Evolutionary conservation across 495 filamentous ascomycete genomes (phyloP).

Genomic region (Viridothelium virens): DNA sequence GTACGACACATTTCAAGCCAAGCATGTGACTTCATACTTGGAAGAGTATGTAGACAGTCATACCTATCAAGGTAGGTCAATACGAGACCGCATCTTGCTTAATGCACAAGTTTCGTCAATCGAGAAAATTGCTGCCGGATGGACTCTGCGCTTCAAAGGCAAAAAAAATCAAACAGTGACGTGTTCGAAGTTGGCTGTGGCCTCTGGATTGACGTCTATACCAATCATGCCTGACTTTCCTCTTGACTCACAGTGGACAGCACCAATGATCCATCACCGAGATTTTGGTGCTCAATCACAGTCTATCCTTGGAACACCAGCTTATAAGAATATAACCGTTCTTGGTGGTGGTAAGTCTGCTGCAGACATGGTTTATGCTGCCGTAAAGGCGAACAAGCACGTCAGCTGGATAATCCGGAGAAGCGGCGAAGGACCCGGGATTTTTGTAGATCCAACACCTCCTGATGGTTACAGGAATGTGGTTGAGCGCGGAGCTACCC

Average conservation of each 20-base stretch:
- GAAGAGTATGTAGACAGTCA: conserved; percentile 35
- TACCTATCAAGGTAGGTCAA: conserved; percentile 8
- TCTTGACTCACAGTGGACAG: conserved; percentile 24
- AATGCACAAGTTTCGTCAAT: not conserved
- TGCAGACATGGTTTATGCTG: conserved; percentile 39
- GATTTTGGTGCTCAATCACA: conserved; percentile 28
- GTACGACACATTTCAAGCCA: conserved; percentile 35
- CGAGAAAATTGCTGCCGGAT: not conserved
- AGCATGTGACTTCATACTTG: conserved; percentile 39
- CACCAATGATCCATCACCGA: conserved; percentile 38
- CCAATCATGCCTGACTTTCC: conserved; percentile 33
- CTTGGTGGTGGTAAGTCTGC: conserved; percentile 42
- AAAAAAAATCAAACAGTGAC: not conserved
- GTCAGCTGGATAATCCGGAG: conserved; percentile 40
- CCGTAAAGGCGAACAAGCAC: conserved; percentile 32
- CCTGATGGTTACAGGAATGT: conserved; percentile 31
- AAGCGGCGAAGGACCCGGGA: conserved; percentile 32
- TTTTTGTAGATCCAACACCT: conserved; percentile 25
- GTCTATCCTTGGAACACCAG: conserved; percentile 25
- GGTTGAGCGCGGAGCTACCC: conserved; percentile 19
- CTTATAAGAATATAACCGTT: conserved; percentile 31
- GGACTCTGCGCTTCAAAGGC: not conserved
- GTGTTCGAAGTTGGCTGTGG: conserved; percentile 36
- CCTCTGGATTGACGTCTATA: conserved; percentile 35
- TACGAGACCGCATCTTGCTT: conserved; percentile 13